Conservation (phyloP, 768 basidiomycete species). For the Dacryopinax spathularia region DNA sequence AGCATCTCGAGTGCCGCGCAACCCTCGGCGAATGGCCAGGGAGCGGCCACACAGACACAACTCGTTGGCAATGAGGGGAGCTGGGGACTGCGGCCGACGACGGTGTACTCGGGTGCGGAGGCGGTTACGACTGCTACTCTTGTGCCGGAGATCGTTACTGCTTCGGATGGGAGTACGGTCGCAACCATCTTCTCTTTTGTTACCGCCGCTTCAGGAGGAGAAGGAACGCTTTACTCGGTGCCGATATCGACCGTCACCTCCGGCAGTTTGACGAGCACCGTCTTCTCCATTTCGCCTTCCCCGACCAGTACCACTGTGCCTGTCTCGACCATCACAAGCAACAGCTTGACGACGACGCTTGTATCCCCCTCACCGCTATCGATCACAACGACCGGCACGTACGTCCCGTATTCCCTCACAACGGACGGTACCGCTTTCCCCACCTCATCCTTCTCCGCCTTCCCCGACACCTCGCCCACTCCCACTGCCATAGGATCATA, state of each 20-base stretch:
- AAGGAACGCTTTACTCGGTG: neutral
- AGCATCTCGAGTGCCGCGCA: neutral
- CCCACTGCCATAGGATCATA: neutral
- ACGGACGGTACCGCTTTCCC: neutral
- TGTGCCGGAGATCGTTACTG: neutral
- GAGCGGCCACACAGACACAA: no score
- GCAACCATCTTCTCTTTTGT: neutral
- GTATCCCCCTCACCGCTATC: neutral
- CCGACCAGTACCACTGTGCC: neutral
- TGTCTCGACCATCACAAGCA: neutral
- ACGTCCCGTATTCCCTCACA: slow-evolving; percentile 3
- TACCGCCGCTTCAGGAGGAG: no score
- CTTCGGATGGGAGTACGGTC: neutral
- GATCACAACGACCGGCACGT: neutral
- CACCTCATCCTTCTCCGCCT: neutral
- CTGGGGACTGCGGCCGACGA: no score
- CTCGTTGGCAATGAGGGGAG: no score
- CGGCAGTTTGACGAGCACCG: neutral
- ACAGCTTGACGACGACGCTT: neutral
- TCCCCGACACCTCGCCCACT: neutral
- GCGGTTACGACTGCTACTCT: neutral
- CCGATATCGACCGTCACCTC: neutral
- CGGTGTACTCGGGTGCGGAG: neutral
- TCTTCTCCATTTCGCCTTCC: neutral
- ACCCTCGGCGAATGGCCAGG: neutral